Evolutionary conservation across 108 stramenopile genomes (phyloP), one percentile per base, ranked within the genome.

Genomic region (Cyclotella kingstonii): DNA sequence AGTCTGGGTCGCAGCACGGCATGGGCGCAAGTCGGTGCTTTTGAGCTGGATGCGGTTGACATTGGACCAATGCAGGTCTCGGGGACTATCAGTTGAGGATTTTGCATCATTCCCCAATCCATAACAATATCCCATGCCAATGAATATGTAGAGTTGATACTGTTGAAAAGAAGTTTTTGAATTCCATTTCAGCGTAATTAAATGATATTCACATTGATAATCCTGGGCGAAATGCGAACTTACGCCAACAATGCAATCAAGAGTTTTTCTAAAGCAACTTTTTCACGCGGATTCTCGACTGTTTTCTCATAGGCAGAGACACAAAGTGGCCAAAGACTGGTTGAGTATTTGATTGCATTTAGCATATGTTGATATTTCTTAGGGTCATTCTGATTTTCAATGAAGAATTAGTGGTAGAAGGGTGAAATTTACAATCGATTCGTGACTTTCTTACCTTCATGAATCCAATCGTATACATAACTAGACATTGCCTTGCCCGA

Each of bases 51-150:
- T 33, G 28, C 38, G n/a, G 52, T 53, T 4, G 23, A 9, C 43
- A 2, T 39, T 18, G 17, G n/a, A 19, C 66, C 62, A 31, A 48
- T 52, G 64, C 84, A 82, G 3, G 79, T 69, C 21, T 69, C 62
- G 8, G 65, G 58, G 15, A 79, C 81, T 26, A 83, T 60, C 1
- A 68, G 65, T 18, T 54, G 54, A 18, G 84, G 84, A 70, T 83
- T 81, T 54, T 79, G 68, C 87, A 92, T 85, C 85, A 90, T 87
- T 28, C 91, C 91, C 91, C 91, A 92, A 77, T 92, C 91, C 87
- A 87, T 89, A 45, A 86, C 77, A 53, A 77, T 59, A 48, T 70
- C 68, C 90, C 91, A 92, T 36, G 83, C 83, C 40, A 92, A 59
- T 1, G 83, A 70, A 68, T 89, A 92, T 9, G 72, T 70, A 0